Base-by-base conservation (phyloP, 2,329 filamentous ascomycete genomes). In the Thelonectria discophora region DNA sequence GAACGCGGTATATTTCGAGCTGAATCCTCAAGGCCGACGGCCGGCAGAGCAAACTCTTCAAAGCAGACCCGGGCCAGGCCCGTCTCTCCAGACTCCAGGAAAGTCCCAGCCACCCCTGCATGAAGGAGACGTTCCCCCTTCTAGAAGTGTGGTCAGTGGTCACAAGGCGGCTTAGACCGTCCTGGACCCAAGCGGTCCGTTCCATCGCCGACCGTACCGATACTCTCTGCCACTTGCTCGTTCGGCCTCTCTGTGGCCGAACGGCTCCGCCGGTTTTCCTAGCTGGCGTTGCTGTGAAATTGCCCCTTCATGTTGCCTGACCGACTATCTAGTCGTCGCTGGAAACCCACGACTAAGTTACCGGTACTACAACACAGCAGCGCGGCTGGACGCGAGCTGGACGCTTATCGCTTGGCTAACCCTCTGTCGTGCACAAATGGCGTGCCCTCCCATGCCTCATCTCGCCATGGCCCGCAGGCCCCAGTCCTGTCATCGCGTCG, bases 391-490 rank as follows among this genome's bases (percentile, higher is more conserved):
- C 24, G 50, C 9, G 47, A 39, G 50, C 37, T 34, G 57, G 58
- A 56, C 30, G 53, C 57, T 64, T 43, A 42, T 10, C 32, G 43
- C 53, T 46, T 50, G 59, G 60, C 17, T 10, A 17, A 20, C 15
- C 12, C 57, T 62, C 52, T 45, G 30, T 40, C 46, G 64, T 63
- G 58, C 60, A 67, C 68, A 67, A 59, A 69, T 69, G 64, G 60
- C 66, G 68, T 70, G 56, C 63, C 60, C 47, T 57, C 46, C 60
- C 58, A 51, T 62, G 62, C 59, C 64, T 67, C 57, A 62, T 66
- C 65, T 64, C 54, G 39, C 56, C 60, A 64, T 64, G 50, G 65
- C 62, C 60, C 63, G 58, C 54, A 21, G 56, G 60, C 66, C 63
- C 68, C 60, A 45, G 64, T 65, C 69, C 58, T 65, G 47, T 58